Percentiles rank a stretch among this genome's conserved stretches.
Evolutionary conservation across 805 yeast genomes (phyloP).

Genomic region (Candida caryicola): DNA sequence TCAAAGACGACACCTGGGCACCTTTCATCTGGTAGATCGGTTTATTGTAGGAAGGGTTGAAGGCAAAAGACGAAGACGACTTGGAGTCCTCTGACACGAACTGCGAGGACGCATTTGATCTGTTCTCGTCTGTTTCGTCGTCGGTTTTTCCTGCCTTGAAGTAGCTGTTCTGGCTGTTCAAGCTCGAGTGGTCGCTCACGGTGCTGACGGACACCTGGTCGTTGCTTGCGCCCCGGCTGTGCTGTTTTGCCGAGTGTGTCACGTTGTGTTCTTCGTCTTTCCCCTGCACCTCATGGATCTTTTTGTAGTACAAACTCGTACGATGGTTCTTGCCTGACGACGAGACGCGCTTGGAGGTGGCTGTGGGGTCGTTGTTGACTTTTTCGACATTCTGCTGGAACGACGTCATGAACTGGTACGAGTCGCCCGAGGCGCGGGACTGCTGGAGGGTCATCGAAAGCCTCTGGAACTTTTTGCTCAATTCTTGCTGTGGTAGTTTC

Average conservation of each 20-base stretch:
- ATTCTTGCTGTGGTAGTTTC: slow-evolving; percentile 30
- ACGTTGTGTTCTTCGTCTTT: slow-evolving; percentile 6
- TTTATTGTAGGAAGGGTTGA: slow-evolving; percentile 5
- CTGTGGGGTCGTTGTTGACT: slow-evolving; percentile 16
- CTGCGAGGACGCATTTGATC: slow-evolving; percentile 5
- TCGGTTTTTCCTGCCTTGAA: not conserved
- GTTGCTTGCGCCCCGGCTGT: slow-evolving; percentile 1
- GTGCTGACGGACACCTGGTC: slow-evolving; percentile 21
- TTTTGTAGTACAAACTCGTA: slow-evolving; percentile 31
- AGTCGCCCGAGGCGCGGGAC: slow-evolving; percentile 36
- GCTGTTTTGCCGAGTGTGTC: not conserved
- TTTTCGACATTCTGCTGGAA: slow-evolving; percentile 39
- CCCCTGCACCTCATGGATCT: slow-evolving; percentile 24
- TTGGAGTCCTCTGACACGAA: slow-evolving; percentile 3
- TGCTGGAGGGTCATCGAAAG: slow-evolving; percentile 36
- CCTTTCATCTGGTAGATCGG: slow-evolving; percentile 11
- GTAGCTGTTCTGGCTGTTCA: slow-evolving; percentile 14
- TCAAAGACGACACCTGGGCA: slow-evolving; percentile 2
- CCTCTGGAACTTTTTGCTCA: slow-evolving; percentile 35
- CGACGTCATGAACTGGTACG: slow-evolving; percentile 35
- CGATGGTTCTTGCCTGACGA: slow-evolving; percentile 13
- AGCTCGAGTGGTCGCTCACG: slow-evolving; percentile 25
- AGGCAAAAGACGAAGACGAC: slow-evolving; percentile 9
- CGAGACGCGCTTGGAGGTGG: slow-evolving; percentile 2
- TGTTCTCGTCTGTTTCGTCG: not conserved